Evolutionary conservation across 148 eudicot genomes (phyloP).

Genomic region (Bassia scoparia): DNA sequence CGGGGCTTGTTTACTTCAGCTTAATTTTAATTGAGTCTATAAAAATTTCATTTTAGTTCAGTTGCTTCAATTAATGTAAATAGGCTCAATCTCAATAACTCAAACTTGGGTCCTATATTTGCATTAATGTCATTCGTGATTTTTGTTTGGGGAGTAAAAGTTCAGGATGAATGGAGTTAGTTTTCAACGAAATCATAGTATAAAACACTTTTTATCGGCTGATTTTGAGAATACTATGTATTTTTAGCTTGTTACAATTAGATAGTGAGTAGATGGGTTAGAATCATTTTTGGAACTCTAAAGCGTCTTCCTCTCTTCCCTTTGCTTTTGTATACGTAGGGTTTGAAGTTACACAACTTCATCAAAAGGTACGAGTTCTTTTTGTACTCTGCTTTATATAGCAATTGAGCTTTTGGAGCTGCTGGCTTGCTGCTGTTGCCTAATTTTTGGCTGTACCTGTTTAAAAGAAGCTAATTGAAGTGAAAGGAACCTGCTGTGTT

Average conservation of each 20-base stretch:
- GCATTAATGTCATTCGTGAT: not conserved
- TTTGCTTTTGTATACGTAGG: not conserved
- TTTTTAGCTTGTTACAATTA: not conserved
- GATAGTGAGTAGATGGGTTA: not conserved
- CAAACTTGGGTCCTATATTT: too few species aligned
- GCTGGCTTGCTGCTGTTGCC: not conserved
- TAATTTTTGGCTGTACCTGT: not conserved
- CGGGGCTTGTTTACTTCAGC: too few species aligned
- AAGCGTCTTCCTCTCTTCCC: not conserved
- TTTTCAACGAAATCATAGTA: not conserved
- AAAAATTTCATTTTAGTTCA: too few species aligned
- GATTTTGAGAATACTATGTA: too few species aligned
- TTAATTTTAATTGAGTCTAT: too few species aligned
- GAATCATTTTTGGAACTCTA: not conserved
- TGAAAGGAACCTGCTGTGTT: not conserved
- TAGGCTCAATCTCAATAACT: too few species aligned
- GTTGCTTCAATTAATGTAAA: too few species aligned
- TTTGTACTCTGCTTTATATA: not conserved
- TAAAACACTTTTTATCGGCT: not conserved
- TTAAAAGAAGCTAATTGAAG: not conserved
- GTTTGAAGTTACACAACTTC: not conserved
- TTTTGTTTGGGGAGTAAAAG: not conserved
- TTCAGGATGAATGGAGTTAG: not conserved
- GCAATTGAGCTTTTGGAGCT: not conserved
- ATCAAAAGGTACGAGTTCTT: not conserved